Conservation (phyloP, 2,329 filamentous ascomycete genomes). For the Hypoxylon sp. region DNA sequence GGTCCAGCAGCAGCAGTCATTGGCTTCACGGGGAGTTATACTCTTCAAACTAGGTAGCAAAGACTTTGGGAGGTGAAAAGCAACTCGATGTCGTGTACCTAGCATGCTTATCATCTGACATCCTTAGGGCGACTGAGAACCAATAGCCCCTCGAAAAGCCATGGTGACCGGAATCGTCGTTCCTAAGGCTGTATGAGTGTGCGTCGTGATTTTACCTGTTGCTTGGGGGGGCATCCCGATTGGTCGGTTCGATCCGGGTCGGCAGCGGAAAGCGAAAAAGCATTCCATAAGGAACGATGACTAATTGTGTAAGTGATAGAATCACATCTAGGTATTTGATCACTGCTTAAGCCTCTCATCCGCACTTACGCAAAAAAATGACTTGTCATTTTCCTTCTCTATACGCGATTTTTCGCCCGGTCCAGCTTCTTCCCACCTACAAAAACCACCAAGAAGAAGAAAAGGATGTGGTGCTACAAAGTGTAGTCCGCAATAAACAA, state of each 20-base stretch:
- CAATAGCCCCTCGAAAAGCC: no score
- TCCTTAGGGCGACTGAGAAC: no score
- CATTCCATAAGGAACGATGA: background rate
- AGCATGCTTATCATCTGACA: background rate
- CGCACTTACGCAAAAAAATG: conserved; percentile 9
- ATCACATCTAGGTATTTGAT: no score
- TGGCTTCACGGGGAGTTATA: background rate
- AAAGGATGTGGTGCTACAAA: background rate
- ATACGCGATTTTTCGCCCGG: background rate
- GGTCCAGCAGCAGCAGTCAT: no score
- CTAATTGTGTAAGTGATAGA: conserved; percentile 1
- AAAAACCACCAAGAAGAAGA: background rate
- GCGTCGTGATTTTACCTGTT: background rate
- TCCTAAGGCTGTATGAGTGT: background rate
- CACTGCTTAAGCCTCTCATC: background rate
- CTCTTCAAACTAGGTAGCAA: background rate
- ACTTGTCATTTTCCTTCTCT: conserved; percentile 16
- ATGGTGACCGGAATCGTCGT: background rate
- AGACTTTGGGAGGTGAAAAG: background rate
- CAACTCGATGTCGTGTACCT: conserved; percentile 9
- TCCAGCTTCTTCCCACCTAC: background rate
- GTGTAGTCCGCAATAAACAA: no score
- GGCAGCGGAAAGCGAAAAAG: background rate
- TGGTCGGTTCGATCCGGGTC: background rate
- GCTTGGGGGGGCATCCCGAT: conserved; percentile 1